phyloP scores from a whole-genome alignment of 106 monocot species.

The Acanthochlamys bracteata region DNA sequence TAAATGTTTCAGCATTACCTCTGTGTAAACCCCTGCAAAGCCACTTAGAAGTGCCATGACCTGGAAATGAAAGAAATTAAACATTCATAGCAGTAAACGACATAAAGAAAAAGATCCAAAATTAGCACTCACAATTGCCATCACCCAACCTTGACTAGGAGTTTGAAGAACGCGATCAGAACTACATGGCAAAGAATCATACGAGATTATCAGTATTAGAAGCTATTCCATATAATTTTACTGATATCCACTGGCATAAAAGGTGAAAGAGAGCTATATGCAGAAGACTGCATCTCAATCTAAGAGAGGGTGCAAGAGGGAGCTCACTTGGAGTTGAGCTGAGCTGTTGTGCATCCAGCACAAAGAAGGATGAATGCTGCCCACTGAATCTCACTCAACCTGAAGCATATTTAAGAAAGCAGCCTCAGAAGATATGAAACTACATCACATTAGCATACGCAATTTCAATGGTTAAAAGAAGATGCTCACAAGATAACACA shows the following conservation, averaged over 20 bases:
- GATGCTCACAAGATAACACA: background rate
- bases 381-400: conserved; percentile 91
- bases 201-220: background rate
- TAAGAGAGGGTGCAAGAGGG: background rate
- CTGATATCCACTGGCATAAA: no score
- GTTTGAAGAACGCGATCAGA: conserved; percentile 84
- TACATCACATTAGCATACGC: background rate
- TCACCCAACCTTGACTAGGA: conserved; percentile 75
- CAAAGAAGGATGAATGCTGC: conserved; percentile 82
- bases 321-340: conserved; percentile 78
- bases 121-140: conserved; percentile 73
- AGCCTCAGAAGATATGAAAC: background rate
- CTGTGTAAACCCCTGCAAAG: conserved; percentile 95
- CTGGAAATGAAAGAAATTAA: conserved; percentile 17
- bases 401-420: conserved; percentile 13
- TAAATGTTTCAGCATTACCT: conserved; percentile 25
- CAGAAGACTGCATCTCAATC: background rate
- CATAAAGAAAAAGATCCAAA: background rate
- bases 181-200: conserved; percentile 30
- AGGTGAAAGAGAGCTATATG: background rate
- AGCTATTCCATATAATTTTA: no score
- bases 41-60: conserved; percentile 97
- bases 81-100: no score
- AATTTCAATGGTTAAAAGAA: background rate
- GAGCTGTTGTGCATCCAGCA: conserved; percentile 91